These are phyloP conservation scores for Termitomyces sp. DNA, from an alignment of 768 basidiomycete species.

Conservation along the genomic window DNA sequence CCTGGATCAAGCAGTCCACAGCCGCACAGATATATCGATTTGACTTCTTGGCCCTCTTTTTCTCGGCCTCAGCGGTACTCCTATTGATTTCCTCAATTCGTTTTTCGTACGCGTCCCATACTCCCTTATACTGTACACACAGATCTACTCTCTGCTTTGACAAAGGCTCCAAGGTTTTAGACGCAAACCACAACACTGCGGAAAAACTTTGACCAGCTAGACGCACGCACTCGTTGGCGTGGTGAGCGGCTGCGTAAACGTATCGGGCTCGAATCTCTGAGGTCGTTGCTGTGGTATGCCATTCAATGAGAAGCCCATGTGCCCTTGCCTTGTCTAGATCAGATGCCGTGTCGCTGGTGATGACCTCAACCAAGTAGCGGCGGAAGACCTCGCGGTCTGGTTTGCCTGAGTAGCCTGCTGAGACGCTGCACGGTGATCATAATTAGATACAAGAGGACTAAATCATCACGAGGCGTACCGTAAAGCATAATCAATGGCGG, in stretches of 20 bases:
- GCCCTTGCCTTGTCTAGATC: slow-evolving; percentile 8
- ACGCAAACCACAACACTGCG: slow-evolving; percentile 17
- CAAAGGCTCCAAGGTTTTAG: slow-evolving; percentile 10
- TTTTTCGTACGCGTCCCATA: slow-evolving; percentile 16
- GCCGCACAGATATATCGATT: slow-evolving; percentile 24
- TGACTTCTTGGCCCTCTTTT: slow-evolving; percentile 19
- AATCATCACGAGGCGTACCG: slow-evolving; percentile 3
- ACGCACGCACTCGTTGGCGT: slow-evolving; percentile 14
- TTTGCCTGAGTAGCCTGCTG: slow-evolving; percentile 9
- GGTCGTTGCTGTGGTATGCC: neutral
- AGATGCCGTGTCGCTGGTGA: slow-evolving; percentile 1
- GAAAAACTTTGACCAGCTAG: slow-evolving; percentile 11
- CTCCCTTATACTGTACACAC: slow-evolving; percentile 14
- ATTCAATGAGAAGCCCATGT: slow-evolving; percentile 13
- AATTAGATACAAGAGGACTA: neutral
- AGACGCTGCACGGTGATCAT: slow-evolving; percentile 6
- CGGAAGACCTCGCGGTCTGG: slow-evolving; percentile 9
- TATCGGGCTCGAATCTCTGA: slow-evolving; percentile 5
- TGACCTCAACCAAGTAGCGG: slow-evolving; percentile 10
- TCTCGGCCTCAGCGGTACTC: slow-evolving; percentile 13
- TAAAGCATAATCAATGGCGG: slow-evolving; percentile 13
- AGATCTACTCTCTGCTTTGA: slow-evolving; percentile 9
- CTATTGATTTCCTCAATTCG: slow-evolving; percentile 14
- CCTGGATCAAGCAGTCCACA: slow-evolving; percentile 20
- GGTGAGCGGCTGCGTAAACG: slow-evolving; percentile 14